Conservation (phyloP, 441 rosid species). For the Eutrema salsugineum region DNA sequence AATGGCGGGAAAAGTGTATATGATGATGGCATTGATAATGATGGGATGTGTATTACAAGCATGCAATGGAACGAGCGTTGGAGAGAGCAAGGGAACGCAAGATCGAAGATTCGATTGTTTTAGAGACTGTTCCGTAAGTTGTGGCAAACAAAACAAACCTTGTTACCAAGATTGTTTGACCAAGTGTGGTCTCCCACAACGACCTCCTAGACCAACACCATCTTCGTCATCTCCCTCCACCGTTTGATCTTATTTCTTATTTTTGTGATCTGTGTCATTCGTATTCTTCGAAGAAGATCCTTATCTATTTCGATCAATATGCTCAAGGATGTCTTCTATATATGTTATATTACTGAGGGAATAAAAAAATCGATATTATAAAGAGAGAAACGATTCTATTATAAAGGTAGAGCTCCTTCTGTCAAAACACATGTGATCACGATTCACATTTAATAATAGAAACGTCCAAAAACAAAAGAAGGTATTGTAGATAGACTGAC, state of each 20-base stretch:
- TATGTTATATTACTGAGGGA: too few relatives aligned
- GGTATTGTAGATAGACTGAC: neutral
- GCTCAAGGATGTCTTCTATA: neutral
- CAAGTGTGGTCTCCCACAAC: slow-evolving; percentile 20
- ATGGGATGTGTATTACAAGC: slow-evolving; percentile 19
- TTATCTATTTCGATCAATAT: neutral
- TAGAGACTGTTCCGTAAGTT: slow-evolving; percentile 15
- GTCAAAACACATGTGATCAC: slow-evolving; percentile 10
- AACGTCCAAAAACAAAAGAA: slow-evolving; percentile 7
- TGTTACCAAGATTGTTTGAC: slow-evolving; percentile 25
- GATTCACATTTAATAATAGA: slow-evolving; percentile 16
- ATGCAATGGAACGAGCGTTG: slow-evolving; percentile 1
- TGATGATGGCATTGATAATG: slow-evolving; percentile 14
- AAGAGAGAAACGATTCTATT: neutral
- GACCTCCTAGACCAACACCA: neutral
- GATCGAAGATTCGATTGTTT: slow-evolving; percentile 10
- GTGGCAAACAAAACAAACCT: slow-evolving; percentile 22
- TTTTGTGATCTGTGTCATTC: neutral
- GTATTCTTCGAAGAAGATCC: neutral
- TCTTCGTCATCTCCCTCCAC: neutral
- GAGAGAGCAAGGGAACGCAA: neutral
- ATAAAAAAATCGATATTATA: neutral
- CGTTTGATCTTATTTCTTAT: neutral
- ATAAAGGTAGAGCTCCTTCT: neutral
- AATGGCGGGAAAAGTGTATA: slow-evolving; percentile 17